Base-by-base conservation (phyloP, 192 early-diverging fungal species). In the Chytriomyces sp. region DNA sequence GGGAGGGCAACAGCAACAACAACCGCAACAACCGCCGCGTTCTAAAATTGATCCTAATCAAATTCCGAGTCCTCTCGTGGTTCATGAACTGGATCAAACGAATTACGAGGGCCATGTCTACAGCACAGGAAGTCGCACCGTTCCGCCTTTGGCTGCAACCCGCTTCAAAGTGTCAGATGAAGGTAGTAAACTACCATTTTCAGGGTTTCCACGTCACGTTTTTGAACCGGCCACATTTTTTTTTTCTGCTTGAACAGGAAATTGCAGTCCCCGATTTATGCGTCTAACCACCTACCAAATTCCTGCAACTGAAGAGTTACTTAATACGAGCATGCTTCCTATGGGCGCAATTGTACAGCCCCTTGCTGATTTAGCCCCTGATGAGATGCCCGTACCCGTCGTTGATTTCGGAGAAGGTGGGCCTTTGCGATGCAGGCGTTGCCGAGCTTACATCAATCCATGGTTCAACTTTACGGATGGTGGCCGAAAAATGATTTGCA, bases 381-480 rank as follows among this genome's bases (percentile, higher is more conserved):
- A 89, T 13, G 97, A 99, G 81, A 89, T 89, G 16, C 93, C 93
- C 1, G 84, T 98, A 7, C 88, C 91, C 44, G 80, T 93, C 18
- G 92, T 96, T 45, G 92, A 95, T 68, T 92, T 92, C 85, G 96
- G 94, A 45, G 90, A 92, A 26, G 78, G 87, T 7, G 97, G 97
- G 0, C 97, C 97, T 3, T 82, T 93, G 50, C 91, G 97, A 49
- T 99, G 97, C 81, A 79, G 86, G 64, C 91, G 96, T 5, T 99
- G 97, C 87, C 93, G 93, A 57, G 94, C 91, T 3, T 99, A 99
- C 79, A 89, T 98, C 76, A 99, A 99, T 80, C 94, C 96, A 13
- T 91, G 89, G 81, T 92, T 94, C 80, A 80, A 82, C 45, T 99
- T 96, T 75, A 91, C 92, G 9, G 92, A 97, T 43, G 96, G 96